phyloP scores from a whole-genome alignment of 805 yeast species.

The Candida verbasci region DNA sequence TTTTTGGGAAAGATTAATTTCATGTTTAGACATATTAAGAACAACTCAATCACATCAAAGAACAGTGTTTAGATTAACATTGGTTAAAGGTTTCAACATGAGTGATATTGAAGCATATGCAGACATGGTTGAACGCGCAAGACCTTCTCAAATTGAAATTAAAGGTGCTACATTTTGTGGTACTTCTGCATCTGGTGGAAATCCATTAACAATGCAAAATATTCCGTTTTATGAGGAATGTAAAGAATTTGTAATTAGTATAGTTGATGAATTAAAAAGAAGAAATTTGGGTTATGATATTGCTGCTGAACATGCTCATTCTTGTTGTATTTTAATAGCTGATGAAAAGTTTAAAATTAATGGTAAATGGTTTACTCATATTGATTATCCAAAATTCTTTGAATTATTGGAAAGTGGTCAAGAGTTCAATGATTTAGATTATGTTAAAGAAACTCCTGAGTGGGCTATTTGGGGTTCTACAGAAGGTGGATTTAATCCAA shows the following conservation, averaged over 20 bases:
- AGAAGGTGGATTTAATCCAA: constrained; percentile 87
- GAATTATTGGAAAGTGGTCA: constrained; percentile 61
- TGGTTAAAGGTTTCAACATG: constrained; percentile 92
- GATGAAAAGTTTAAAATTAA: constrained; percentile 64
- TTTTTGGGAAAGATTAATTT: constrained; percentile 84
- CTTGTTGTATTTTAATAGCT: constrained; percentile 87
- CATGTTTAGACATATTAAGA: constrained; percentile 74
- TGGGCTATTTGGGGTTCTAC: constrained; percentile 91
- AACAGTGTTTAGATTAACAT: constrained; percentile 84
- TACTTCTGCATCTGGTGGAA: constrained; percentile 75
- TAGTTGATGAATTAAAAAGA: constrained; percentile 55
- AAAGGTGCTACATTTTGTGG: constrained; percentile 97
- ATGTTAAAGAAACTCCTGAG: constrained; percentile 72
- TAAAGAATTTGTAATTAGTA: constrained; percentile 60
- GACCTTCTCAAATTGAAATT: constrained; percentile 84
- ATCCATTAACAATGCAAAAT: constrained; percentile 90
- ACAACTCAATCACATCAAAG: constrained; percentile 77
- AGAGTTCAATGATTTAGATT: constrained; percentile 75
- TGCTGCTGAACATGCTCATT: constrained; percentile 95
- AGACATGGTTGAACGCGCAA: constrained; percentile 75
- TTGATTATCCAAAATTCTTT: constrained; percentile 75
- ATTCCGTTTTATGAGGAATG: constrained; percentile 94
- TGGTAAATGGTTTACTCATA: constrained; percentile 84
- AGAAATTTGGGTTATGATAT: constrained; percentile 73
- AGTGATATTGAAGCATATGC: constrained; percentile 77